These are phyloP conservation scores for Fusarium proliferatum DNA, from an alignment of 2,329 filamentous ascomycete genomes.

Conservation along the genomic window DNA sequence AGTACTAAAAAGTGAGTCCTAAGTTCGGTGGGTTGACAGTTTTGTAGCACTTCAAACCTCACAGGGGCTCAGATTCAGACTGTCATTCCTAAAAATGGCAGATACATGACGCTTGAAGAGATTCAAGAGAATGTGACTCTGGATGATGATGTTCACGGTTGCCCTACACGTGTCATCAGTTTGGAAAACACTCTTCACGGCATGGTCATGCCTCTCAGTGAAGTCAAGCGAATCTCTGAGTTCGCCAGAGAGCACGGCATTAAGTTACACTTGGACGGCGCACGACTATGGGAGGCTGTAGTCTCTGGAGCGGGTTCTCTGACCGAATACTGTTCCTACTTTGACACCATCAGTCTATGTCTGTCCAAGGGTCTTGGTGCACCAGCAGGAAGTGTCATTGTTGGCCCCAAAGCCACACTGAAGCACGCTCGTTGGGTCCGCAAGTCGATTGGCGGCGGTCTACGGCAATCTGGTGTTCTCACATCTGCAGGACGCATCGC, in stretches of 20 bases:
- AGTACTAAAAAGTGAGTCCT: constrained; percentile 23
- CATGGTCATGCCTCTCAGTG: constrained; percentile 79
- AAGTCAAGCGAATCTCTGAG: constrained; percentile 74
- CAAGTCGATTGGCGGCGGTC: constrained; percentile 80
- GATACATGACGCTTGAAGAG: constrained; percentile 81
- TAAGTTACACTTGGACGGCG: constrained; percentile 81
- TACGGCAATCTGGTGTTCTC: constrained; percentile 78
- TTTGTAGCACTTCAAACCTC: constrained; percentile 71
- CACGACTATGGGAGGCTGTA: constrained; percentile 84
- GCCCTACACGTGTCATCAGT: constrained; percentile 83
- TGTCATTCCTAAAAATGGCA: constrained; percentile 75
- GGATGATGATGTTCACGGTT: constrained; percentile 77
- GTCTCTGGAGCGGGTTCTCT: constrained; percentile 75
- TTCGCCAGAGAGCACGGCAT: constrained; percentile 75
- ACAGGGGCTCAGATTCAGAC: constrained; percentile 77
- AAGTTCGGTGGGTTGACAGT: background rate
- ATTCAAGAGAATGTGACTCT: constrained; percentile 73
- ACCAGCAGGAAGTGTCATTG: constrained; percentile 80
- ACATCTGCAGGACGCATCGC: constrained; percentile 78
- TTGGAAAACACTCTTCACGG: constrained; percentile 89
- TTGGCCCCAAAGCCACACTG: constrained; percentile 58
- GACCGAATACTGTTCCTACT: constrained; percentile 72
- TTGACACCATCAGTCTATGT: constrained; percentile 81
- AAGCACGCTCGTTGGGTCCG: constrained; percentile 59
- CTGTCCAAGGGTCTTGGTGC: constrained; percentile 87